phyloP scores from a whole-genome alignment of 805 yeast species.

The Kurtzmaniella fragi region DNA sequence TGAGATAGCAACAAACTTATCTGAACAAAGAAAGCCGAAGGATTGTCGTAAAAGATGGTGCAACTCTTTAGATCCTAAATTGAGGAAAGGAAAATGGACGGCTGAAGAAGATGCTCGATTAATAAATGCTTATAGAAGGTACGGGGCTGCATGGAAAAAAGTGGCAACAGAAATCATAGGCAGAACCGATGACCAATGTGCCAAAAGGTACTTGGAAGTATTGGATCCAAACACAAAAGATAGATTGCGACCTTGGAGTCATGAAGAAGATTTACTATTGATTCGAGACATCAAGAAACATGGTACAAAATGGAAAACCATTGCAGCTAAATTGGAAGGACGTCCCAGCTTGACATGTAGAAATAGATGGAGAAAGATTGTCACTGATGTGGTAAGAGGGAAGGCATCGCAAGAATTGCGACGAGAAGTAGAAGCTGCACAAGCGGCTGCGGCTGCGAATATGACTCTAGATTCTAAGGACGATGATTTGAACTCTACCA shows the following conservation, averaged over 20 bases:
- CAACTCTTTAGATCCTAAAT: slow-evolving; percentile 75
- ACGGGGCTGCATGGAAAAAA: slow-evolving; percentile 84
- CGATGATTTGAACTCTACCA: no score
- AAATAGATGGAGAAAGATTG: slow-evolving; percentile 86
- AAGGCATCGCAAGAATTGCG: slow-evolving; percentile 49
- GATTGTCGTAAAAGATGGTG: slow-evolving; percentile 88
- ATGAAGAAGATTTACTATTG: slow-evolving; percentile 68
- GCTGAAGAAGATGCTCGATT: slow-evolving; percentile 67
- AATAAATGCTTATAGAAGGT: slow-evolving; percentile 54
- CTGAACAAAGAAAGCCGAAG: slow-evolving; percentile 59
- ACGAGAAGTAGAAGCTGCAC: background rate
- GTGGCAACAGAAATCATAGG: slow-evolving; percentile 74
- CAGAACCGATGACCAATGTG: slow-evolving; percentile 92
- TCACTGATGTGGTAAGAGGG: slow-evolving; percentile 68
- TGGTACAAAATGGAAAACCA: slow-evolving; percentile 89
- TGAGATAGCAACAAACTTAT: slow-evolving; percentile 35
- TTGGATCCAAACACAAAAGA: slow-evolving; percentile 77
- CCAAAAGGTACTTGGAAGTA: slow-evolving; percentile 85
- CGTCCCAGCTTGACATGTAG: slow-evolving; percentile 88
- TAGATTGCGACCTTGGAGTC: slow-evolving; percentile 73
- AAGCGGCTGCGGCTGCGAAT: background rate
- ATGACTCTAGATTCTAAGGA: no score
- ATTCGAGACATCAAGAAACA: slow-evolving; percentile 61
- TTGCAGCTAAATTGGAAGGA: slow-evolving; percentile 64
- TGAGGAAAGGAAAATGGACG: slow-evolving; percentile 86